Conservation (phyloP, 768 basidiomycete species). For the Boletus pseudo-olivaceus region DNA sequence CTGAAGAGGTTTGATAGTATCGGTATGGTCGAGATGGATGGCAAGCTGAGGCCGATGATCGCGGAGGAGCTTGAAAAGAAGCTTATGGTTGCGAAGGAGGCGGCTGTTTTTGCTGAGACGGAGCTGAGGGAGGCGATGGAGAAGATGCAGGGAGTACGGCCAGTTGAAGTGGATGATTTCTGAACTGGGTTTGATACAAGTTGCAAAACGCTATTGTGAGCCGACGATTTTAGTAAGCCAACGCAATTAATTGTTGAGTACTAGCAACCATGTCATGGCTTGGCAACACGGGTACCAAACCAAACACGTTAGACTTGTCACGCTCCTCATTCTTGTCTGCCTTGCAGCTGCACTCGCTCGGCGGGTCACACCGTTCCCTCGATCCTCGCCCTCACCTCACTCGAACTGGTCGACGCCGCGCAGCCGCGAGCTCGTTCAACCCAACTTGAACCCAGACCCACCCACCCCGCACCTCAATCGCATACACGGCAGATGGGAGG, state of each 20-base stretch:
- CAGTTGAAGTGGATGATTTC: conserved; percentile 39
- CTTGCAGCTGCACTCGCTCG: conserved; percentile 20
- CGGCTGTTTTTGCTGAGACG: conserved; percentile 66
- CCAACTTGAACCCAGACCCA: background rate
- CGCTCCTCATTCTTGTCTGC: conserved; percentile 21
- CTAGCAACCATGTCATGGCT: conserved; percentile 23
- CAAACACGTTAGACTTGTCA: conserved; percentile 17
- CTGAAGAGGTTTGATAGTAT: conserved; percentile 66
- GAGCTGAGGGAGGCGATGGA: conserved; percentile 76
- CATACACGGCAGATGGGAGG: conserved; percentile 33
- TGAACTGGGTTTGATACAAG: conserved; percentile 6
- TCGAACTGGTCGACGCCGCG: background rate
- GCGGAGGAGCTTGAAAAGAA: conserved; percentile 75
- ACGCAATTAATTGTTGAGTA: background rate
- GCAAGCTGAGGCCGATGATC: conserved; percentile 48
- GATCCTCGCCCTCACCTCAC: background rate
- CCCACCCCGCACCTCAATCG: background rate
- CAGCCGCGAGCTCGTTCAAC: background rate
- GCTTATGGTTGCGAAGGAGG: conserved; percentile 65
- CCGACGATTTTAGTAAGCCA: no score
- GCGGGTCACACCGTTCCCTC: conserved; percentile 4
- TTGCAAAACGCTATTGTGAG: no score
- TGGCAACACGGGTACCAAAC: conserved; percentile 9
- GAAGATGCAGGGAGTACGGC: conserved; percentile 53
- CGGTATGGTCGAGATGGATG: conserved; percentile 49